Percentiles rank a stretch among this genome's conserved stretches.
These are phyloP conservation scores for Wallemia ichthyophaga DNA, from an alignment of 1,284 basidiomycete species.

Conservation along the genomic window DNA sequence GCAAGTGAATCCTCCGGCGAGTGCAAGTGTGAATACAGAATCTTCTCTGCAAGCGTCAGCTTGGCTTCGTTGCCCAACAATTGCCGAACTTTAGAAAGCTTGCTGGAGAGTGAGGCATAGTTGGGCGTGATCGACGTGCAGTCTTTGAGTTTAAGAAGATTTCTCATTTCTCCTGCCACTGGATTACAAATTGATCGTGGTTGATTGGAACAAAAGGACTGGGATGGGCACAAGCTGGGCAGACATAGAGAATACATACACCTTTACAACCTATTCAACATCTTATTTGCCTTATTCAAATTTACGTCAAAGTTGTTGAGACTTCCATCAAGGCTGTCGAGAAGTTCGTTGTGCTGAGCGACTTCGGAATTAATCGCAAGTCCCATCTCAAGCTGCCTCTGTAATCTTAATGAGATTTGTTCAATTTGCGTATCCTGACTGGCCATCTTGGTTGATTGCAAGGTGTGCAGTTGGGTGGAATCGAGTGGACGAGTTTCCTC, in stretches of 20 bases:
- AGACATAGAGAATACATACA: no score
- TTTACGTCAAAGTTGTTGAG: constrained; percentile 44
- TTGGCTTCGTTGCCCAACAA: constrained; percentile 32
- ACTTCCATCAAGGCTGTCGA: constrained; percentile 44
- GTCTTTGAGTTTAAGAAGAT: constrained; percentile 25
- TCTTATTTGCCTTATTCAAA: constrained; percentile 42
- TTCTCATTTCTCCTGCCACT: no score
- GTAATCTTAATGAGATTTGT: constrained; percentile 48
- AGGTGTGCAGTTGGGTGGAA: constrained; percentile 39
- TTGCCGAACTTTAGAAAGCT: constrained; percentile 37
- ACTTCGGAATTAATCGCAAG: constrained; percentile 65
- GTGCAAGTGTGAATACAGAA: constrained; percentile 72
- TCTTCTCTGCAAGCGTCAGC: constrained; percentile 86
- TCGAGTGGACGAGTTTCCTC: constrained; percentile 59
- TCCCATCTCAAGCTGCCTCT: constrained; percentile 56
- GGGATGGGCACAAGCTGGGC: no score
- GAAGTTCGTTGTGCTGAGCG: constrained; percentile 48
- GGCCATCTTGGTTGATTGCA: constrained; percentile 50
- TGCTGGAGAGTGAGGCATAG: constrained; percentile 43
- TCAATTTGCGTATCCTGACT: constrained; percentile 56
- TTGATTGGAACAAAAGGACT: background rate
- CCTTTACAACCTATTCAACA: constrained; percentile 28
- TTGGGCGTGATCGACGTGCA: constrained; percentile 64
- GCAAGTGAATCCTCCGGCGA: constrained; percentile 42
- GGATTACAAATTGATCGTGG: background rate